Evolutionary conservation across 2,329 filamentous ascomycete species (phyloP).

Genomic region (Rhynchosporium graminicola): DNA sequence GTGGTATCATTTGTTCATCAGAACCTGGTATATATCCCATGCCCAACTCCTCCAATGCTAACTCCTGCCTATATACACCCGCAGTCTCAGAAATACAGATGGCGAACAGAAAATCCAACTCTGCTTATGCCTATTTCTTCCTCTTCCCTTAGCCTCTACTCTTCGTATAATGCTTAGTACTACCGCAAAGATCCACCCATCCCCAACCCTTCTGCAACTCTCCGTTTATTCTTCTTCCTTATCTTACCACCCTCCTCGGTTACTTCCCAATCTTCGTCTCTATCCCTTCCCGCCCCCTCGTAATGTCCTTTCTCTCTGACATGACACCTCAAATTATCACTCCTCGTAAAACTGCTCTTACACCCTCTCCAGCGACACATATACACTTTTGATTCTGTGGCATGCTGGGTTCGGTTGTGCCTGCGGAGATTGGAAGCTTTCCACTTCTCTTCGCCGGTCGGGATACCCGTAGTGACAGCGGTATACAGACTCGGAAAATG

Average conservation of each 20-base stretch:
- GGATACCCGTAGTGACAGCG: slow-evolving; percentile 26
- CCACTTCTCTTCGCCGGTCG: slow-evolving; percentile 34
- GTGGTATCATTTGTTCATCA: slow-evolving; percentile 10
- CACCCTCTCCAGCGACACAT: slow-evolving; percentile 30
- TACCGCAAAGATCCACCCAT: not conserved
- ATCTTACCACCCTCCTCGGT: not conserved
- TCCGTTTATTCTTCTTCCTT: not conserved
- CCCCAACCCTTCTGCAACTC: not conserved
- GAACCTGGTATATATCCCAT: not conserved
- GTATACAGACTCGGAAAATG: slow-evolving; percentile 2
- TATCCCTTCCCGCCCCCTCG: slow-evolving; percentile 5
- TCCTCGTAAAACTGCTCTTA: slow-evolving; percentile 31
- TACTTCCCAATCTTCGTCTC: not conserved
- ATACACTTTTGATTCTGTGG: slow-evolving; percentile 20
- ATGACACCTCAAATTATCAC: slow-evolving; percentile 35
- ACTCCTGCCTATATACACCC: not conserved
- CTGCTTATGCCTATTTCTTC: not conserved
- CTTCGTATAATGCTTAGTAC: not conserved
- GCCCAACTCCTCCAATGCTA: slow-evolving; percentile 13
- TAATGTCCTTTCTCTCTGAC: slow-evolving; percentile 30
- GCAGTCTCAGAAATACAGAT: not conserved
- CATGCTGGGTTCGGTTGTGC: slow-evolving; percentile 34
- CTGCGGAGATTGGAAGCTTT: slow-evolving; percentile 35
- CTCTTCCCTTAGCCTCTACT: too few species aligned
- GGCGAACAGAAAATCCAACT: slow-evolving; percentile 3